Evolutionary conservation across 1,284 basidiomycete genomes (phyloP).

Genomic region (Schizophyllum commune): DNA sequence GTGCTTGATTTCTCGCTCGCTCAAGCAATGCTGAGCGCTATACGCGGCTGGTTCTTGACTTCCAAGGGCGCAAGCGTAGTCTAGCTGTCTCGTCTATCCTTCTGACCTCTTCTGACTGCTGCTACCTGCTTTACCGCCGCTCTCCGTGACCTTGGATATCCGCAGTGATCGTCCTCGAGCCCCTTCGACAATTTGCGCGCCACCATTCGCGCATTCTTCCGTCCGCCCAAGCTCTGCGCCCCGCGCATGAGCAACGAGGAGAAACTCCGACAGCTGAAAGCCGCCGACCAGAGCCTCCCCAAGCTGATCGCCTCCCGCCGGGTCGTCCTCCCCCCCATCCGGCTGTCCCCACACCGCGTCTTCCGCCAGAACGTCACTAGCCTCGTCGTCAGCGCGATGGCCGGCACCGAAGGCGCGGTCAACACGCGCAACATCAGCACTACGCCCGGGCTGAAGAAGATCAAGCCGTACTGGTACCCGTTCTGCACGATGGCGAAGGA

Average conservation of each 20-base stretch:
- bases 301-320: neutral
- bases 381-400: neutral
- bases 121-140: too few relatives aligned
- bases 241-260: neutral
- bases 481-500: slow-evolving; percentile 91
- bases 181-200: too few relatives aligned
- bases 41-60: too few relatives aligned
- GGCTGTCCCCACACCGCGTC: neutral
- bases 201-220: neutral
- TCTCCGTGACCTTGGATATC: too few relatives aligned
- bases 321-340: neutral
- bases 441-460: slow-evolving; percentile 48
- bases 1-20: too few relatives aligned
- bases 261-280: neutral
- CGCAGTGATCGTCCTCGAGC: too few relatives aligned
- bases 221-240: neutral
- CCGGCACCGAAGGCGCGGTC: neutral
- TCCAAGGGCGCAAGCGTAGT: too few relatives aligned
- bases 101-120: too few relatives aligned
- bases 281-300: neutral
- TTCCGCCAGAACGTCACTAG: neutral
- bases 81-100: too few relatives aligned
- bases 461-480: slow-evolving; percentile 74
- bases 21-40: too few relatives aligned
- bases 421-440: neutral